Evolutionary conservation across 140 eudicot species (phyloP).

Genomic region (Ambrosia hybrid): DNA sequence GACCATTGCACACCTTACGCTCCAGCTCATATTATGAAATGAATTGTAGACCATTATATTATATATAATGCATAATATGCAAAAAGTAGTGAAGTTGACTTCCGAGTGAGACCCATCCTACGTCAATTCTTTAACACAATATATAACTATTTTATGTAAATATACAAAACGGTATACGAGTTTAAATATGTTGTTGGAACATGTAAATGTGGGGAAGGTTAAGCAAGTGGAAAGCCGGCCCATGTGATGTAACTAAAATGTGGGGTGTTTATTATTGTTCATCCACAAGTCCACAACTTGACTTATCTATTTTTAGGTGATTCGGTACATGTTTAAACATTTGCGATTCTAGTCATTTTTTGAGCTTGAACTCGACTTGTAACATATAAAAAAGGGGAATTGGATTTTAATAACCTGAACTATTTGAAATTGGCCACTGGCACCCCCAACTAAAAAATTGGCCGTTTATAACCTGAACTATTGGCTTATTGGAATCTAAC

Average conservation of each 20-base stretch:
- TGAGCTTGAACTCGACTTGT: no score
- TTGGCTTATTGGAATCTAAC: no score
- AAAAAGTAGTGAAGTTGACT: constrained; percentile 28
- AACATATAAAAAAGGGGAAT: no score
- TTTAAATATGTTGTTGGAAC: not conserved
- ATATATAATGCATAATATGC: constrained; percentile 13
- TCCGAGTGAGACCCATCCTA: constrained; percentile 10
- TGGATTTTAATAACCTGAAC: no score
- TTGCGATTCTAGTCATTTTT: no score
- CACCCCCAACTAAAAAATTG: no score
- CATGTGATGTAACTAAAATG: constrained; percentile 21
- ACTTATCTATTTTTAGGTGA: not conserved
- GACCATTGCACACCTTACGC: no score
- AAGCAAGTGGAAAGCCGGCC: constrained; percentile 15
- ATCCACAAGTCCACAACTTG: not conserved
- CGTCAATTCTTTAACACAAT: not conserved
- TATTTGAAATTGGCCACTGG: no score
- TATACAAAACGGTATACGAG: not conserved
- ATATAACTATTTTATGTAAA: not conserved
- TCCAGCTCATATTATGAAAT: no score
- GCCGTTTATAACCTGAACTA: no score
- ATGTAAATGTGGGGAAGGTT: not conserved
- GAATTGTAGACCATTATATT: no score
- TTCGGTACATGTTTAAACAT: not conserved
- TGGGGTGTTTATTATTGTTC: not conserved